Conservation (phyloP, 305 asterid genomes). For the Rubia peregrina region DNA sequence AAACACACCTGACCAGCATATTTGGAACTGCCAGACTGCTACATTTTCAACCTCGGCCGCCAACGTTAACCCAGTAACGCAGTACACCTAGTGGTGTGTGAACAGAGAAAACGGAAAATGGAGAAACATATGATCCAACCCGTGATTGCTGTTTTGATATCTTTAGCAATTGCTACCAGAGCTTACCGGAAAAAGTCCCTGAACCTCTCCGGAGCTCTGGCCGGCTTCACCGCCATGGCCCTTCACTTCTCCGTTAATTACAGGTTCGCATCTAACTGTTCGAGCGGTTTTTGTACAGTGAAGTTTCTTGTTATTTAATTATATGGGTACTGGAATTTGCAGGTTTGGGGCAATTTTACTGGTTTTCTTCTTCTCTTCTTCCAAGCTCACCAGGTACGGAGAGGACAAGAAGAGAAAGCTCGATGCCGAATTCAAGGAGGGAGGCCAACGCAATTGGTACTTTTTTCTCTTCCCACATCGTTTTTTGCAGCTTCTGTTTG, state of each 20-base stretch:
- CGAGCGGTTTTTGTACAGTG: not conserved
- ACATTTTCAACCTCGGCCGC: slow-evolving; percentile 2
- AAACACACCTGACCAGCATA: too few species aligned
- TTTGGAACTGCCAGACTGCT: not conserved
- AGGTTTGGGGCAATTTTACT: slow-evolving; percentile 77
- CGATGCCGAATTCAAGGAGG: slow-evolving; percentile 86
- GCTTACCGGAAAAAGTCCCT: slow-evolving; percentile 71
- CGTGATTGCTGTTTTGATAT: slow-evolving; percentile 37
- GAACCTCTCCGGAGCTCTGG: slow-evolving; percentile 67
- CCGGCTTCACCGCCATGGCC: slow-evolving; percentile 62
- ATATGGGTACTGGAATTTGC: not conserved
- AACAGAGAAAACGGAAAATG: slow-evolving; percentile 23
- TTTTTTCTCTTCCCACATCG: not conserved
- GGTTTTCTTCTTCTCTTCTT: slow-evolving; percentile 70
- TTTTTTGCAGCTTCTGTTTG: not conserved
- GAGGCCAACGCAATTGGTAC: slow-evolving; percentile 97
- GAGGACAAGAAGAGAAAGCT: slow-evolving; percentile 61
- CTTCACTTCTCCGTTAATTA: slow-evolving; percentile 68
- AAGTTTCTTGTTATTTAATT: not conserved
- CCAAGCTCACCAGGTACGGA: slow-evolving; percentile 70
- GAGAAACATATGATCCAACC: slow-evolving; percentile 40
- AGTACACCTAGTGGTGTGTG: not conserved
- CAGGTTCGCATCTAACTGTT: slow-evolving; percentile 29
- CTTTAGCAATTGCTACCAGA: slow-evolving; percentile 53
- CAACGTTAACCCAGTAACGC: slow-evolving; percentile 2